A percentile compares a stretch with the other conserved stretches of the same genome.
Conservation (phyloP, 306 rosid species). For the Lupinus albus region DNA sequence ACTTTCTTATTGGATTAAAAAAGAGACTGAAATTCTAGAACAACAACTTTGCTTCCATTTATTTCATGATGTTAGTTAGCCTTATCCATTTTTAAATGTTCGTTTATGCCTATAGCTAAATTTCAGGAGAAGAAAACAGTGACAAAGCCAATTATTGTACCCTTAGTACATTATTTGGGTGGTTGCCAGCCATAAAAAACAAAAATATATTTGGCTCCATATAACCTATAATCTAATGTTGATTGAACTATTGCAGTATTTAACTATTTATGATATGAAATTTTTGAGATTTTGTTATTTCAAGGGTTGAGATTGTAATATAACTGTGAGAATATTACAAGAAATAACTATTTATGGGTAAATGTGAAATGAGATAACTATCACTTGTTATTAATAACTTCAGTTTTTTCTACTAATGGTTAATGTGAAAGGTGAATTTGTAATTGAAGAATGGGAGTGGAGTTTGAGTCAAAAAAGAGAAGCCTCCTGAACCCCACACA, state of each 20-base stretch:
- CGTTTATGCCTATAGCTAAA: background rate
- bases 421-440: background rate
- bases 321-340: background rate
- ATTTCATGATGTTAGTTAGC: background rate
- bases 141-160: slow-evolving; percentile 1
- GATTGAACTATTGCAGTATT: background rate
- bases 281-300: background rate
- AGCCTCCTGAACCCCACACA: slow-evolving; percentile 16
- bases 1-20: too few species aligned
- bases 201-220: too few species aligned
- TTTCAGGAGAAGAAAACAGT: slow-evolving; percentile 1
- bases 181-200: background rate
- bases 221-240: background rate
- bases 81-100: slow-evolving; percentile 15
- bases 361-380: background rate
- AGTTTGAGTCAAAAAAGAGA: slow-evolving; percentile 37
- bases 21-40: background rate
- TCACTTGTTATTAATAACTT: too few species aligned
- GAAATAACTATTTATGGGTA: background rate
- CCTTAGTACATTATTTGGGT: background rate
- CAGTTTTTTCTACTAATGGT: background rate
- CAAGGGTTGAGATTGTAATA: background rate
- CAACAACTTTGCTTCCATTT: background rate
- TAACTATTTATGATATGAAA: background rate
- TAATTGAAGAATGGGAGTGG: background rate